These are phyloP conservation scores for Eutrema yunnanense DNA, from an alignment of 345 rosid species.

Conservation along the genomic window DNA sequence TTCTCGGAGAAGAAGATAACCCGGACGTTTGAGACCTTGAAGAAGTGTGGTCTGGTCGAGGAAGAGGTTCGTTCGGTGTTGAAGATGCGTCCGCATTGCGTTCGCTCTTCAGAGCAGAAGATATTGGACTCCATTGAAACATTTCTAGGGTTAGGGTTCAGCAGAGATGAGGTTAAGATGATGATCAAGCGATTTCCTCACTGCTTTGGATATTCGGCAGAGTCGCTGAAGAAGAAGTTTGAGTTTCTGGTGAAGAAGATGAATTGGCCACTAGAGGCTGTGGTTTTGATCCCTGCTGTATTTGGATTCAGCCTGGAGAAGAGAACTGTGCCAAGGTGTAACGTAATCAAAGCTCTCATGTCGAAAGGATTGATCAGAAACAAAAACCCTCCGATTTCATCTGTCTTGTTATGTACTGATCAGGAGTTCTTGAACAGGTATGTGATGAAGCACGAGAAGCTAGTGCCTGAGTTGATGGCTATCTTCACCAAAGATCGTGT, in stretches of 20 bases:
- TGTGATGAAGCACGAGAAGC: constrained; percentile 5
- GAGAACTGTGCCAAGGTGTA: constrained; percentile 33
- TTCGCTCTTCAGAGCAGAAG: constrained; percentile 12
- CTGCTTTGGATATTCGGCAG: neutral
- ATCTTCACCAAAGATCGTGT: neutral
- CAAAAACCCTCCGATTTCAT: constrained; percentile 1
- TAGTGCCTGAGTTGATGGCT: constrained; percentile 1
- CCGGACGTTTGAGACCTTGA: constrained; percentile 8
- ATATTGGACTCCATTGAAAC: neutral
- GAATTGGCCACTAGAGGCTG: constrained; percentile 20
- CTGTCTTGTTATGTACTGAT: constrained; percentile 5
- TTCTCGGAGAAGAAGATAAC: constrained; percentile 31
- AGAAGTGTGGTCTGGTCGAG: constrained; percentile 10
- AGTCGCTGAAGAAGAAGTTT: neutral
- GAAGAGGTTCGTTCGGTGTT: constrained; percentile 10
- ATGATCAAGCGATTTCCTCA: constrained; percentile 7
- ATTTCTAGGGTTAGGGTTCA: constrained; percentile 10
- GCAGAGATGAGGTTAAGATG: neutral
- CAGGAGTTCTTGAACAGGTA: neutral
- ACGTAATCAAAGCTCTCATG: constrained; percentile 17
- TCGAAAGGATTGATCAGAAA: constrained; percentile 11
- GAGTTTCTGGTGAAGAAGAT: constrained; percentile 31
- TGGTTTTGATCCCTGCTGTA: constrained; percentile 9
- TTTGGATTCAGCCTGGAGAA: constrained; percentile 29
- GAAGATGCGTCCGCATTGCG: neutral